A percentile compares a stretch with the other conserved stretches of the same genome.
Conservation (phyloP, 192 early-diverging fungal genomes). For the Coemansia sp. region DNA sequence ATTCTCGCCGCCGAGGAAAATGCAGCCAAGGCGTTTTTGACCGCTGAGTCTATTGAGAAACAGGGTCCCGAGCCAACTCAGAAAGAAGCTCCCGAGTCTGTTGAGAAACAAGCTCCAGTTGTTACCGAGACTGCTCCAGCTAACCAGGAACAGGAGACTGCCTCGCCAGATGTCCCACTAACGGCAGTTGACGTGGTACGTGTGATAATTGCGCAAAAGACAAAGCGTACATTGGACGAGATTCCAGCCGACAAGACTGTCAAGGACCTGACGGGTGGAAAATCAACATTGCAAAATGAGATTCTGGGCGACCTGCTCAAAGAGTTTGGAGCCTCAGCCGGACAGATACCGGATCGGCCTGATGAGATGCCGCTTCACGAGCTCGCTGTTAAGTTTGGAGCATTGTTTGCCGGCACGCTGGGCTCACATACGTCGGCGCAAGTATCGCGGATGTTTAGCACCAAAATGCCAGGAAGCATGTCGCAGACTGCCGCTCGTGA, state of each 20-base stretch:
- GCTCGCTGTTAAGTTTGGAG: conserved; percentile 80
- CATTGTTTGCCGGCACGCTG: conserved; percentile 57
- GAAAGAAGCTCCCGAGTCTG: conserved; percentile 7
- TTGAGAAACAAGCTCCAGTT: background rate
- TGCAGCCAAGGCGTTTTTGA: conserved; percentile 46
- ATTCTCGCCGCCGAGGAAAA: conserved; percentile 60
- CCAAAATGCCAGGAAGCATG: conserved; percentile 95
- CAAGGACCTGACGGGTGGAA: conserved; percentile 89
- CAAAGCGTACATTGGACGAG: conserved; percentile 77
- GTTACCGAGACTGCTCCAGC: background rate
- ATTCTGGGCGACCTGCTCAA: conserved; percentile 93
- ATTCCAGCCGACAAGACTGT: conserved; percentile 60
- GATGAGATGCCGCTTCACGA: conserved; percentile 83
- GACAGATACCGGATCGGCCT: conserved; percentile 81
- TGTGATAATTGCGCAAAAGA: conserved; percentile 85
- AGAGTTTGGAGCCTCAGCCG: conserved; percentile 69
- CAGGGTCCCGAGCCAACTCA: conserved; percentile 54
- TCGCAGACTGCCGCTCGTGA: conserved; percentile 70
- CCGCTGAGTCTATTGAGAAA: conserved; percentile 47
- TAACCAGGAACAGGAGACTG: background rate
- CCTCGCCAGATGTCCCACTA: conserved; percentile 57
- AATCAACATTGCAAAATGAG: conserved; percentile 96
- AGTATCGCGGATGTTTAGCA: conserved; percentile 78
- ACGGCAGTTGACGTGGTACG: conserved; percentile 78
- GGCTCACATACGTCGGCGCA: conserved; percentile 81